Percentiles rank a stretch among this genome's conserved stretches.
phyloP scores from a whole-genome alignment of 1,139 yeast species.

The Kodamaea plutei region DNA sequence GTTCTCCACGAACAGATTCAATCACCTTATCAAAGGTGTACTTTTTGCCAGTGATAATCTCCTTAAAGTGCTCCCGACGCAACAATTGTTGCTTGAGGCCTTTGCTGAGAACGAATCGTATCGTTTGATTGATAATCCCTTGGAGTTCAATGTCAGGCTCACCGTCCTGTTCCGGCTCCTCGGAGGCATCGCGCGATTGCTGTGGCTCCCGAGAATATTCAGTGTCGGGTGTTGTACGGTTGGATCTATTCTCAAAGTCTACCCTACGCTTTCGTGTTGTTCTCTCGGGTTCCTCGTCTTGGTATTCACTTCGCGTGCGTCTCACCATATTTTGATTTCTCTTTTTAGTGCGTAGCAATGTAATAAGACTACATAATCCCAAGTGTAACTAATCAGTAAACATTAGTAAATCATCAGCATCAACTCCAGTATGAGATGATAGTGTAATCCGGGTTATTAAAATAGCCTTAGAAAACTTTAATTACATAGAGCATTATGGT shows the following conservation, averaged over 20 bases:
- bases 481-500: too few species aligned
- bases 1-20: conserved; percentile 15
- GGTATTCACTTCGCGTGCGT: too few species aligned
- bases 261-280: background rate
- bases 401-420: too few species aligned
- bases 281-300: conserved; percentile 15
- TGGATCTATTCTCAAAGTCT: background rate
- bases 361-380: too few species aligned
- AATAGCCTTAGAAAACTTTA: too few species aligned
- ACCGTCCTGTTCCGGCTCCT: background rate
- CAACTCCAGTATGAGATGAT: too few species aligned
- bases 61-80: conserved; percentile 25
- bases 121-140: conserved; percentile 15
- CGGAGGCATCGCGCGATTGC: background rate
- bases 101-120: conserved; percentile 22
- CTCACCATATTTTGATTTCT: too few species aligned
- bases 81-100: conserved; percentile 24
- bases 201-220: conserved; percentile 2
- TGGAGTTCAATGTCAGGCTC: conserved; percentile 9
- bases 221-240: background rate
- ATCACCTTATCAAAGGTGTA: conserved; percentile 17
- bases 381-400: too few species aligned
- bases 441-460: too few species aligned
- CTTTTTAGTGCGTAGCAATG: too few species aligned
- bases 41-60: conserved; percentile 10